Conservation (phyloP, 306 rosid species). For the Gastrolobium bilobum region DNA sequence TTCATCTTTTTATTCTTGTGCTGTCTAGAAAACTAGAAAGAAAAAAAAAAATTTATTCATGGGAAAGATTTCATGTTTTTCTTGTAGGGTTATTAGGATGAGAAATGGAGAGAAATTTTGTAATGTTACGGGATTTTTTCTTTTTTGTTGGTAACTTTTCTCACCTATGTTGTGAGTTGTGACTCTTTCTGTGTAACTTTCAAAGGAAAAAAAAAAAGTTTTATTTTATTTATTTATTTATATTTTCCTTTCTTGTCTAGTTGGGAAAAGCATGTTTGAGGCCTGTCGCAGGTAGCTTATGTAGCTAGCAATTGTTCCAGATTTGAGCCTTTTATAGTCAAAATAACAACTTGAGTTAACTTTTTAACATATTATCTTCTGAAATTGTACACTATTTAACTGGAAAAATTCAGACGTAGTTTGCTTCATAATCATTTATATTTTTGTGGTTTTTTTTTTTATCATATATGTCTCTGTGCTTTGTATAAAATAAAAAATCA, state of each 20-base stretch:
- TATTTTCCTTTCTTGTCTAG: not conserved
- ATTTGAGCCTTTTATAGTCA: too few species aligned
- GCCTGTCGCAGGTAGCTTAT: not conserved
- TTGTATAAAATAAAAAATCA: too few species aligned
- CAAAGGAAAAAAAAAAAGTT: not conserved
- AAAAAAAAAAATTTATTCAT: not conserved
- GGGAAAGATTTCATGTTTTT: constrained; percentile 33
- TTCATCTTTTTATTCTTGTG: not conserved
- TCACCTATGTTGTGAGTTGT: not conserved
- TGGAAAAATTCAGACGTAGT: too few species aligned
- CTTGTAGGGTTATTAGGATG: not conserved
- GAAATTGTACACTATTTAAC: too few species aligned
- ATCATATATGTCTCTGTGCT: too few species aligned
- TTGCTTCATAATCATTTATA: too few species aligned
- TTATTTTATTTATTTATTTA: not conserved
- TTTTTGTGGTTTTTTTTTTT: too few species aligned
- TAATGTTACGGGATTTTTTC: constrained; percentile 41
- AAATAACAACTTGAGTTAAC: too few species aligned
- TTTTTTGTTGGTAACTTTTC: not conserved
- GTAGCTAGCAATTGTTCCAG: not conserved
- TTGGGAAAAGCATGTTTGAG: not conserved
- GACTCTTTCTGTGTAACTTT: not conserved
- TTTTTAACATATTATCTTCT: too few species aligned
- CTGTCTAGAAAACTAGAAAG: not conserved
- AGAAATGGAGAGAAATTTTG: constrained; percentile 39